Evolutionary conservation across 139 green algal genomes (phyloP), one percentile per base, ranked within the genome.

Genomic region (Marvania coccoides): DNA sequence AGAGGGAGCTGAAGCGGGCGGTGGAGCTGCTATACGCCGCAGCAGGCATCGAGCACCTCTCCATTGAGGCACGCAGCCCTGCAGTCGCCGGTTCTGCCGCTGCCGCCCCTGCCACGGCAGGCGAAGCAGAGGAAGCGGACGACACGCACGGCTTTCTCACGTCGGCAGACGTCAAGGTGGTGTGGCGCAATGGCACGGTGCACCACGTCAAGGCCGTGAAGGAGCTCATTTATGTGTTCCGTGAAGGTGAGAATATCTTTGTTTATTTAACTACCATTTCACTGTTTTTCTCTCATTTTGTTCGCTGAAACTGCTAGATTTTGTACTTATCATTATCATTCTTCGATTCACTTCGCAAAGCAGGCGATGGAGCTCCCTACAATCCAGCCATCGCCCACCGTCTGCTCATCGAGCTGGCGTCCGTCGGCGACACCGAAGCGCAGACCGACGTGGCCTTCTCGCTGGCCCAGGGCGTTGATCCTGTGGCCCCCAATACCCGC

Each of bases 381-480:
- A 75, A 93, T 63, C 66, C 76, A 4, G 36, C 57, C 15, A 69
- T 93, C 33, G 76, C 87, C 2, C 63, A 85, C 53, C 60, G 80
- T 48, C 77, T 96, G 42, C 79, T 92, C 48, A 69, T 61, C 0
- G n/a, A 36, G 5, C 83, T 90, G 31, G 80, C 88, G 19, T 73
- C 78, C 9, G 36, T 74, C 15, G 89, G 89, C 0, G 76, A 91
- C 58, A 55, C 86, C 6, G 76, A 88, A 54, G 84, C 85, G 3
- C 87, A 94, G 47, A 84, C 81, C 0, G 71, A 87, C 45, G 74
- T 92, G 74, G 88, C 54, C 0, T 58, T 89, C 46, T 58, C 77
- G n/a, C 64, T 76, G 19, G 70, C 76, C 1, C 51, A 84, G 63
- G 89, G 89, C 4, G 61, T 95, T 28, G 65, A 85, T 15, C 58